Percentiles rank a stretch among this genome's conserved stretches.
Evolutionary conservation across 768 basidiomycete species (phyloP).

Genomic region (Boletus patriciae): DNA sequence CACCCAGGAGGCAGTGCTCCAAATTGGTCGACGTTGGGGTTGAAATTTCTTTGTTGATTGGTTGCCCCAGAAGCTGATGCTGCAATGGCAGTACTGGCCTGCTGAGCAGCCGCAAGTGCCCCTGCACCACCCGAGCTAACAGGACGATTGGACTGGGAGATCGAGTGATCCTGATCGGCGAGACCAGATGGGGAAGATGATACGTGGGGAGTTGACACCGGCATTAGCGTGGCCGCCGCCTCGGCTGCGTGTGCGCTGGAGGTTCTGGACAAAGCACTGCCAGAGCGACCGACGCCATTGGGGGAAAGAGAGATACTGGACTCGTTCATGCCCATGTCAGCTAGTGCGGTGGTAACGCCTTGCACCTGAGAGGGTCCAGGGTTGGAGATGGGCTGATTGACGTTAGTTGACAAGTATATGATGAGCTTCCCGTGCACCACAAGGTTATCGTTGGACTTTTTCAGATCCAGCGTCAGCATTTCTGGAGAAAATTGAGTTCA

Average conservation of each 20-base stretch:
- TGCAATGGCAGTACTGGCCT: slow-evolving; percentile 17
- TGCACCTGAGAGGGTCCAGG: slow-evolving; percentile 74
- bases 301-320: slow-evolving; percentile 62
- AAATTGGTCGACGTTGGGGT: slow-evolving; percentile 91
- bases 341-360: slow-evolving; percentile 56
- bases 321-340: slow-evolving; percentile 58
- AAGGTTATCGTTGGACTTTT: slow-evolving; percentile 98
- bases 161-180: slow-evolving; percentile 31
- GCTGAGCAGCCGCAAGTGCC: slow-evolving; percentile 20
- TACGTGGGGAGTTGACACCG: slow-evolving; percentile 40
- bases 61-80: slow-evolving; percentile 42
- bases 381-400: slow-evolving; percentile 79
- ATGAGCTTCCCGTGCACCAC: slow-evolving; percentile 98
- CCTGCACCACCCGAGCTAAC: slow-evolving; percentile 35
- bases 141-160: slow-evolving; percentile 35
- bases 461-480: slow-evolving; percentile 94
- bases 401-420: slow-evolving; percentile 92
- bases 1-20: slow-evolving; percentile 89
- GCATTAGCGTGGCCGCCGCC: slow-evolving; percentile 41
- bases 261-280: slow-evolving; percentile 55
- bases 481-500: slow-evolving; percentile 46
- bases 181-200: slow-evolving; percentile 26
- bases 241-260: slow-evolving; percentile 70
- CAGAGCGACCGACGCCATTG: slow-evolving; percentile 35
- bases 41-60: slow-evolving; percentile 77